Conservation (phyloP, 139 green algal species). For the Tetraselmis striata region DNA sequence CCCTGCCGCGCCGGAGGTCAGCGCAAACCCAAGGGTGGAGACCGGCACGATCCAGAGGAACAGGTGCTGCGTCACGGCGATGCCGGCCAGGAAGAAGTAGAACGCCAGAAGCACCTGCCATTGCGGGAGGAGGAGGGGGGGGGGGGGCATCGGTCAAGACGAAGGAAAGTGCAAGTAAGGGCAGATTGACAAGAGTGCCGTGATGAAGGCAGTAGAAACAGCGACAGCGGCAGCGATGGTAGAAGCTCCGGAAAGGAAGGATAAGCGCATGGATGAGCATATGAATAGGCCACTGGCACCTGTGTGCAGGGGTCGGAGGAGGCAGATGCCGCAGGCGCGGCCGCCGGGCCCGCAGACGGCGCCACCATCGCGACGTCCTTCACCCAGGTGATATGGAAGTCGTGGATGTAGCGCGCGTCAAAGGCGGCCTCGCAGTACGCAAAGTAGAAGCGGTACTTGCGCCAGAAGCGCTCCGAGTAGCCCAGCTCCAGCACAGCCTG, state of each 20-base stretch:
- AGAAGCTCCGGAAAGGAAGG: no score
- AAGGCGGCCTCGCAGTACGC: constrained; percentile 90
- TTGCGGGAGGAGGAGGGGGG: background rate
- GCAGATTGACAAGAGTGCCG: no score
- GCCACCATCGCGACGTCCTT: constrained; percentile 33
- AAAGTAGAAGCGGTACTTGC: constrained; percentile 92
- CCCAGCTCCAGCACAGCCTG: constrained; percentile 48
- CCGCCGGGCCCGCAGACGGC: background rate
- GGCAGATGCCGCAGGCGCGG: background rate
- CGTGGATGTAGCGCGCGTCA: constrained; percentile 79
- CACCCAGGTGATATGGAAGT: constrained; percentile 70
- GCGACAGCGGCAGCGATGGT: no score
- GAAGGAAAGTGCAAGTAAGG: no score
- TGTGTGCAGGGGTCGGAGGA: background rate
- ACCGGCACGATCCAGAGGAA: constrained; percentile 63
- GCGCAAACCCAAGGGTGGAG: background rate
- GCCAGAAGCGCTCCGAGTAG: constrained; percentile 74
- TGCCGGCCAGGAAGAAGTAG: constrained; percentile 77
- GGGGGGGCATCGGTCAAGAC: background rate
- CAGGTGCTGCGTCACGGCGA: constrained; percentile 51
- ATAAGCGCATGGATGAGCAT: no score
- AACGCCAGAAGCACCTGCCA: constrained; percentile 58
- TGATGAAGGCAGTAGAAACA: no score
- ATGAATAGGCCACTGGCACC: no score
- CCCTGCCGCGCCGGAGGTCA: constrained; percentile 38